Evolutionary conservation across 2,329 filamentous ascomycete species (phyloP).

Genomic region (Mycosphaerelloides madeirae): DNA sequence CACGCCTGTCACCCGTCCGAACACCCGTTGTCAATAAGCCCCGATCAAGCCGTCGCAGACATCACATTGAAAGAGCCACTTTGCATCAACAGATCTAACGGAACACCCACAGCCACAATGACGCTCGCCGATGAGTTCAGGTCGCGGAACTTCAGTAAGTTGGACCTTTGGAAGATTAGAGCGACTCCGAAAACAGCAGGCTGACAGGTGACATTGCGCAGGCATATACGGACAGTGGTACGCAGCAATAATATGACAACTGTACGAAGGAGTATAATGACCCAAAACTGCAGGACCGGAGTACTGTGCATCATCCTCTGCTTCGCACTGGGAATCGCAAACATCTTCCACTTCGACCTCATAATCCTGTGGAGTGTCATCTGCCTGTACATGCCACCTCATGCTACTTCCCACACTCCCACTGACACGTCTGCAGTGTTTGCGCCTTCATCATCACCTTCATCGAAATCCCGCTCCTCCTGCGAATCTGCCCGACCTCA

Average conservation of each 20-base stretch:
- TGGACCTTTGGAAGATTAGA: background rate
- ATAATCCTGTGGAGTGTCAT: conserved; percentile 58
- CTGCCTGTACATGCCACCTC: conserved; percentile 40
- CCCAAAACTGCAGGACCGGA: conserved; percentile 41
- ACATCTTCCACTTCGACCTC: conserved; percentile 59
- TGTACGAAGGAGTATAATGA: background rate
- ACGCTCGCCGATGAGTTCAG: conserved; percentile 10
- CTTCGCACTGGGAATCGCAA: conserved; percentile 63
- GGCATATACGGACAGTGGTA: conserved; percentile 68
- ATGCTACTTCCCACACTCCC: background rate
- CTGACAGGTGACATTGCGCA: conserved; percentile 27
- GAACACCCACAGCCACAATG: background rate
- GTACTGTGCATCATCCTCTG: conserved; percentile 61
- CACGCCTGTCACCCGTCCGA: too few species aligned
- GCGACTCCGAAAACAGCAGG: background rate
- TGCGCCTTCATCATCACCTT: conserved; percentile 49
- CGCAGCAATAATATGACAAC: conserved; percentile 23
- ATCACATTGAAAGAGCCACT: background rate
- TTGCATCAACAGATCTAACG: background rate
- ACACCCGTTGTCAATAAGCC: conserved; percentile 7
- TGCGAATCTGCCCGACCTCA: conserved; percentile 96
- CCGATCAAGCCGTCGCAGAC: background rate
- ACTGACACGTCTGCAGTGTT: conserved; percentile 33
- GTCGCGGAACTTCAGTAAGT: conserved; percentile 11
- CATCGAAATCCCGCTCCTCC: conserved; percentile 78